Evolutionary conservation across 192 early-diverging fungal species (phyloP).

Genomic region (Podila epigama): DNA sequence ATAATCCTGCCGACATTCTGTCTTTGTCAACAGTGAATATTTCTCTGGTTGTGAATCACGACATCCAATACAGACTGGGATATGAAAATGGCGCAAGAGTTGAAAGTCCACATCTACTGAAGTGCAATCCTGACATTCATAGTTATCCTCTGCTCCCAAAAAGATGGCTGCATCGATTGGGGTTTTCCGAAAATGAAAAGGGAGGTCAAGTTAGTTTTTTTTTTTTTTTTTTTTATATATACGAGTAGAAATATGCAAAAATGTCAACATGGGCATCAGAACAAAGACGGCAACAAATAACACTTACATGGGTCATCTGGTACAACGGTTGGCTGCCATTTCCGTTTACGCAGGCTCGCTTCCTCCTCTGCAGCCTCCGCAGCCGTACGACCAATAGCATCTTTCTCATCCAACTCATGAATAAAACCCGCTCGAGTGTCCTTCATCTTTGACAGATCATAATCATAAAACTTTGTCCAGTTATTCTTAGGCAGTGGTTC

Average conservation of each 20-base stretch:
- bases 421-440: slow-evolving; percentile 92
- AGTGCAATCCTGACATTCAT: slow-evolving; percentile 84
- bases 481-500: slow-evolving; percentile 45
- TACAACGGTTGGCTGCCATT: slow-evolving; percentile 43
- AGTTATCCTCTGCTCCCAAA: slow-evolving; percentile 60
- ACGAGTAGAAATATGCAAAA: too few relatives aligned
- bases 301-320: slow-evolving; percentile 58
- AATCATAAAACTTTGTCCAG: slow-evolving; percentile 69
- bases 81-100: slow-evolving; percentile 74
- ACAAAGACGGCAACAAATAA: background rate
- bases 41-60: slow-evolving; percentile 80
- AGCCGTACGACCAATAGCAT: background rate
- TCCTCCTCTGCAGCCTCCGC: background rate
- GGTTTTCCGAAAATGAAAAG: background rate
- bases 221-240: too few relatives aligned
- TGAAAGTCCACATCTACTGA: slow-evolving; percentile 84
- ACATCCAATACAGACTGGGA: slow-evolving; percentile 80
- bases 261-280: too few relatives aligned
- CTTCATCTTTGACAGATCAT: slow-evolving; percentile 85
- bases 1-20: slow-evolving; percentile 87
- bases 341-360: slow-evolving; percentile 40
- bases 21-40: slow-evolving; percentile 95
- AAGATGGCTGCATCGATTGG: slow-evolving; percentile 59
- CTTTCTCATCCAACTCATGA: slow-evolving; percentile 56
- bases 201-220: background rate